These are phyloP conservation scores for Claviceps maximensis DNA, from an alignment of 2,329 filamentous ascomycete genomes.

Conservation along the genomic window DNA sequence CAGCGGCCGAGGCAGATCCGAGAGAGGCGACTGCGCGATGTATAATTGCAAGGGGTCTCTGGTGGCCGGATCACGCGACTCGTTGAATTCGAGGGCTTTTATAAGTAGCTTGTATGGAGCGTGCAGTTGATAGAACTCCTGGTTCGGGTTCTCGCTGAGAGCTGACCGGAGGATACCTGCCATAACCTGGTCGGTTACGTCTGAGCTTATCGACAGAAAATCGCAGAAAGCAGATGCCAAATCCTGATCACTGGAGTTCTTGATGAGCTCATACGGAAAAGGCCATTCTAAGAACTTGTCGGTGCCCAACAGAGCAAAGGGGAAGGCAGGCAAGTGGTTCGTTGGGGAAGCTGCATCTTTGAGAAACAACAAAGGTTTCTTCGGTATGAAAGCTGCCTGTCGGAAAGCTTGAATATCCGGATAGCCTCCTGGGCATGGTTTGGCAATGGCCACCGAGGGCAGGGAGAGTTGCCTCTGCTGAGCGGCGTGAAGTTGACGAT, in stretches of 20 bases:
- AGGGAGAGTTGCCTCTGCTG: neutral
- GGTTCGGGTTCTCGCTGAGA: slow-evolving; percentile 9
- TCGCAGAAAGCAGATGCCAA: slow-evolving; percentile 15
- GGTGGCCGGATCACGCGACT: slow-evolving; percentile 6
- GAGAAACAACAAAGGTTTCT: slow-evolving; percentile 36
- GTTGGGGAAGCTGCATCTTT: slow-evolving; percentile 25
- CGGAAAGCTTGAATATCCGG: slow-evolving; percentile 34
- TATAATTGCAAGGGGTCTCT: slow-evolving; percentile 45
- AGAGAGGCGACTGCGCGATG: slow-evolving; percentile 68
- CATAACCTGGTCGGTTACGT: slow-evolving; percentile 17
- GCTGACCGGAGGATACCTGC: slow-evolving; percentile 18
- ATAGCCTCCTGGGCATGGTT: slow-evolving; percentile 8
- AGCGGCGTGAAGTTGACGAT: slow-evolving; percentile 1
- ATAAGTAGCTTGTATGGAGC: slow-evolving; percentile 54
- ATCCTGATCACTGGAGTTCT: slow-evolving; percentile 9
- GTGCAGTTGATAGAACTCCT: slow-evolving; percentile 41
- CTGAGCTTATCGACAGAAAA: slow-evolving; percentile 14
- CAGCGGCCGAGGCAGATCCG: slow-evolving; percentile 50
- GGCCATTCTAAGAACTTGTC: slow-evolving; percentile 16
- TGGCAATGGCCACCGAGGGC: slow-evolving; percentile 2
- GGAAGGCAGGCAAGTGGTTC: slow-evolving; percentile 33
- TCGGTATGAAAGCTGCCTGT: slow-evolving; percentile 35
- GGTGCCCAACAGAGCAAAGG: slow-evolving; percentile 14
- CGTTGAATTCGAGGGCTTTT: slow-evolving; percentile 38
- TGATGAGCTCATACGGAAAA: slow-evolving; percentile 28